Conservation (phyloP, 2,329 filamentous ascomycete species). For the Aspergillus eucalypticola region DNA sequence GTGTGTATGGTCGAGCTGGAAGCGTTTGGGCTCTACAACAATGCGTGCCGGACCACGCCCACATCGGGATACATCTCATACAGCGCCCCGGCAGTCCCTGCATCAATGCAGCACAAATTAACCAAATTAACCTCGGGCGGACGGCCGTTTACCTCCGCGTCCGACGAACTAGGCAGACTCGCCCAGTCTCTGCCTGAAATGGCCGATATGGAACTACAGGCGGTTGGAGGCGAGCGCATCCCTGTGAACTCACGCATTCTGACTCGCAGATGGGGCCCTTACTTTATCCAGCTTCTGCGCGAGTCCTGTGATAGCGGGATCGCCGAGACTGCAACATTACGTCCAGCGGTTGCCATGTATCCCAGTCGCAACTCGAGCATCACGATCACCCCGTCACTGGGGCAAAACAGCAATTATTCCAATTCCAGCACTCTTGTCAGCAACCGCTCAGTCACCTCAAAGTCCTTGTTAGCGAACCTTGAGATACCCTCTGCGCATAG, state of each 20-base stretch:
- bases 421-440: constrained; percentile 44
- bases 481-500: constrained; percentile 56
- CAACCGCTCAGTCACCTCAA: constrained; percentile 32
- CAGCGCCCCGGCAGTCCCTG: constrained; percentile 67
- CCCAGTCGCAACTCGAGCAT: constrained; percentile 75
- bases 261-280: constrained; percentile 87
- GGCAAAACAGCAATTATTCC: constrained; percentile 44
- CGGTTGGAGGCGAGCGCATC: constrained; percentile 85
- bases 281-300: constrained; percentile 87
- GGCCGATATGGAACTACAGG: constrained; percentile 94
- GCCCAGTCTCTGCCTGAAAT: constrained; percentile 79
- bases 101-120: constrained; percentile 54
- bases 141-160: constrained; percentile 71
- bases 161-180: constrained; percentile 81
- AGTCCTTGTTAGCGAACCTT: constrained; percentile 43
- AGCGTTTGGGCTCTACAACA: constrained; percentile 95
- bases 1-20: constrained; percentile 96
- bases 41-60: constrained; percentile 75
- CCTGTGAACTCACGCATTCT: constrained; percentile 91
- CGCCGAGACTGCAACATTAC: constrained; percentile 70
- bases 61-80: constrained; percentile 83
- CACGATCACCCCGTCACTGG: constrained; percentile 70
- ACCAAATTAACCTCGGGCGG: constrained; percentile 67
- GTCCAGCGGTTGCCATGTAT: constrained; percentile 61
- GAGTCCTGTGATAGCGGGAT: constrained; percentile 74